These are phyloP conservation scores for Nicotiana noctiflora DNA, from an alignment of 257 asterid species.

Conservation along the genomic window DNA sequence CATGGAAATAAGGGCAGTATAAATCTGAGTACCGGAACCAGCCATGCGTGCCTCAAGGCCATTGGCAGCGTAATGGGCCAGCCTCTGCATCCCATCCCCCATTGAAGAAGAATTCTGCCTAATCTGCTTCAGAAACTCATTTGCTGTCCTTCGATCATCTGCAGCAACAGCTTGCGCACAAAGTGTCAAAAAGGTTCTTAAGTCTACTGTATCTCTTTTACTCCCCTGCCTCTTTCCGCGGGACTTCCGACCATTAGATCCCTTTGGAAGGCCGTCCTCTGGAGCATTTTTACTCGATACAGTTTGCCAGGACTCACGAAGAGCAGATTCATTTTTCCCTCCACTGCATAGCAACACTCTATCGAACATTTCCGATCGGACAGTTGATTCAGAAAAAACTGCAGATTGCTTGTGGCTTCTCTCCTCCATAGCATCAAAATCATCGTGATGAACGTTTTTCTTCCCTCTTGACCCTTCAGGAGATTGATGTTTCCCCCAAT, in stretches of 20 bases:
- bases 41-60: constrained; percentile 47
- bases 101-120: constrained; percentile 42
- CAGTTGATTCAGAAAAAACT: constrained; percentile 42
- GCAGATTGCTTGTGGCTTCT: constrained; percentile 61
- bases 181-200: constrained; percentile 57
- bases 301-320: constrained; percentile 52
- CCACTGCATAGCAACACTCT: constrained; percentile 62
- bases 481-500: constrained; percentile 16
- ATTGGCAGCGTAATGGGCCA: constrained; percentile 32
- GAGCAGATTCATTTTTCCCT: constrained; percentile 58
- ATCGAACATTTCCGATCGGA: constrained; percentile 56
- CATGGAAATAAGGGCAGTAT: constrained; percentile 21
- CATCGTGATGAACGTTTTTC: constrained; percentile 45
- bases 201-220: constrained; percentile 48
- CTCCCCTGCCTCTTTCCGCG: constrained; percentile 48
- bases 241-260: constrained; percentile 36
- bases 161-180: constrained; percentile 84
- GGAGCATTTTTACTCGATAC: constrained; percentile 33
- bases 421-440: constrained; percentile 11
- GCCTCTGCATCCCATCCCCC: constrained; percentile 39
- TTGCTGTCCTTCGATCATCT: constrained; percentile 55
- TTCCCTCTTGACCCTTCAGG: constrained; percentile 39
- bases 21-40: constrained; percentile 38
- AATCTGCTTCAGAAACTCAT: constrained; percentile 57
- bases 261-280: constrained; percentile 23